Evolutionary conservation across 768 basidiomycete genomes (phyloP), one percentile per base, ranked within the genome.

Genomic region (Pholiota conissans): DNA sequence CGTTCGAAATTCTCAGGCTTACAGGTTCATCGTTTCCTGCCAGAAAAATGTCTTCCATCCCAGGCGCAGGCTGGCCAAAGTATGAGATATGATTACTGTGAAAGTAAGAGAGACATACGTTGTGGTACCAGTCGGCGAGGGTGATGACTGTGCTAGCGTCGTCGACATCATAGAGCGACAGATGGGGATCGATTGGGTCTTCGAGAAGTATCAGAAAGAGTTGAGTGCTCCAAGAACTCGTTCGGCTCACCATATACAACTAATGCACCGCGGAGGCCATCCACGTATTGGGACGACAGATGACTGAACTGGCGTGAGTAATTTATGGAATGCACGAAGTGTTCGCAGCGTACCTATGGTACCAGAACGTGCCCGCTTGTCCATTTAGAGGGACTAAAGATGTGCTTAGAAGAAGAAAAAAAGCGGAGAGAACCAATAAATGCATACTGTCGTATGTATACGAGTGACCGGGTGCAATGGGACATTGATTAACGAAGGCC

Each of bases 281-380:
- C 63, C 6, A 64, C 63, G 18, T 64, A 64, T 59, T 64, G 63
- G 1, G 63, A 64, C 9, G 63, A 65, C 5, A 63, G 29, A 50
- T 65, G 64, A 20, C 59, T 61, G 50, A 32, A 32, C 7, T 6
- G 13, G 13, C 13, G 30, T 13, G 30, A 32, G 30, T 32, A 6
- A 32, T 32, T 32, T 32, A 32, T n/a, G n/a, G n/a, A n/a, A n/a
- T n/a, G n/a, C n/a, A n/a, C n/a, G n/a, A n/a, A n/a, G n/a, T n/a
- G n/a, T n/a, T n/a, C n/a, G n/a, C 6, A 13, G 13, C 30, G 30
- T 32, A 32, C 30, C 30, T 32, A 32, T 50, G 35, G 45, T 72
- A 73, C 72, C 72, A 73, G 56, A 64, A 71, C 3, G 72, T 73
- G 2, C 70, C 72, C 3, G 71, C 58, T 45, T 71, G 71, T 3